Base-by-base conservation (phyloP, 2,329 filamentous ascomycete species). In the Xylogone sp. region DNA sequence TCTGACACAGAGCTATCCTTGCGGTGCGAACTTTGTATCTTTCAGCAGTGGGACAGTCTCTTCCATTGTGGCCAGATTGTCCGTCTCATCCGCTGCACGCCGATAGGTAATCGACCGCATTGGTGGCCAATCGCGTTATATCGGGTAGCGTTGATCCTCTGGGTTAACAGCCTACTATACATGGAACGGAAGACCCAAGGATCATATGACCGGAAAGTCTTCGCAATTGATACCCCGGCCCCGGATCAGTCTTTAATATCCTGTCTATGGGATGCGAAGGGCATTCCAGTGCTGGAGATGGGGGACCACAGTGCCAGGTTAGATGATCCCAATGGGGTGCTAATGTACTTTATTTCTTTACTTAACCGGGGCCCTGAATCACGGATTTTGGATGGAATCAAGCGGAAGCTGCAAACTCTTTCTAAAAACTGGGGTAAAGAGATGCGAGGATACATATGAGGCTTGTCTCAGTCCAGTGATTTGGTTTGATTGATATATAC, bases 61-160 rank as follows among this genome's bases (percentile, higher is more conserved):
- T 83, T 83, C 65, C 86, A 88, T 64, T 83, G 81, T 55, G 84
- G 84, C 1, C 86, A 89, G 66, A 77, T 88, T 3, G 69, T 87
- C 43, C 76, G 82, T 3, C 72, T 87, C 10, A 68, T 88, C 39
- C 73, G 78, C 6, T 70, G 72, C 13, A 87, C 88, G 78, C 76
- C 81, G 2, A 69, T 71, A 24, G 77, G 82, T 46, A 73, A 79
- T 2, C 77, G 83, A 20, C 86, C 86, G 5, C 79, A 77, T 34
- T 90, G 86, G 86, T 89, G 85, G 85, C 72, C 82, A n/a, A 79
- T 77, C 1, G 85, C 84, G 2, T 71, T 88, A 42, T 88, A 89
- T 64, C 81, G 86, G n/a, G 84, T 77, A 2, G 76, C 76, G 3
- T 69, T 87, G 51, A 77, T 84, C 42, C 70, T 86, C 2, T 87